A percentile compares a stretch with the other conserved stretches of the same genome.
These are phyloP conservation scores for Venturia pyrina DNA, from an alignment of 2,329 filamentous ascomycete species.

Conservation along the genomic window DNA sequence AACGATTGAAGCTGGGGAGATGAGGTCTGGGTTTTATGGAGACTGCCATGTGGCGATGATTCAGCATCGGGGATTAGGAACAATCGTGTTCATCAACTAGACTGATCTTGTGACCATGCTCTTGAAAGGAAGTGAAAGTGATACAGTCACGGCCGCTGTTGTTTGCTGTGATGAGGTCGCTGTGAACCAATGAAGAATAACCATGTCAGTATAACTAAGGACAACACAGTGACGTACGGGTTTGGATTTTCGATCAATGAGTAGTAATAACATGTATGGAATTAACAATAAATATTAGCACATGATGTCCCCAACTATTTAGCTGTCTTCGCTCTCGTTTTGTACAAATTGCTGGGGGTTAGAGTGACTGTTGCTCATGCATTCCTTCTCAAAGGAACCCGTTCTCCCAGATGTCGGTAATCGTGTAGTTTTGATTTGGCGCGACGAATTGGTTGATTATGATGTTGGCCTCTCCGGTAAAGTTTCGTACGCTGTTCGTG, in stretches of 20 bases:
- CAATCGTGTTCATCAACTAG: background rate
- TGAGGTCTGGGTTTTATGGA: background rate
- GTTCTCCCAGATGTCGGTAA: background rate
- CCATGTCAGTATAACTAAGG: background rate
- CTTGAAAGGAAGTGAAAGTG: background rate
- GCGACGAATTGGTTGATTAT: background rate
- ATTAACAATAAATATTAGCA: background rate
- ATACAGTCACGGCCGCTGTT: background rate
- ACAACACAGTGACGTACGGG: background rate
- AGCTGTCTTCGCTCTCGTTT: background rate
- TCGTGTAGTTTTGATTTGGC: background rate
- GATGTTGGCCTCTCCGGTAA: background rate
- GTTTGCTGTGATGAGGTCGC: background rate
- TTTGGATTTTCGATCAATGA: background rate
- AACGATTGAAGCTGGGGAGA: background rate
- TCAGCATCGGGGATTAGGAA: background rate
- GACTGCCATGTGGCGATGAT: background rate
- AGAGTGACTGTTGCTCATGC: background rate
- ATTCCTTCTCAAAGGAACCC: background rate
- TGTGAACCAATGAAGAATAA: background rate
- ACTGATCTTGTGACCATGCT: background rate
- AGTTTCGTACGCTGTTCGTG: background rate
- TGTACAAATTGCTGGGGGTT: background rate
- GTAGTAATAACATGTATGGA: background rate
- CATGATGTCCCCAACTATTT: background rate